A percentile compares a stretch with the other conserved stretches of the same genome.
Conservation (phyloP, 768 basidiomycete genomes). For the Amanita pseudoporphyria region DNA sequence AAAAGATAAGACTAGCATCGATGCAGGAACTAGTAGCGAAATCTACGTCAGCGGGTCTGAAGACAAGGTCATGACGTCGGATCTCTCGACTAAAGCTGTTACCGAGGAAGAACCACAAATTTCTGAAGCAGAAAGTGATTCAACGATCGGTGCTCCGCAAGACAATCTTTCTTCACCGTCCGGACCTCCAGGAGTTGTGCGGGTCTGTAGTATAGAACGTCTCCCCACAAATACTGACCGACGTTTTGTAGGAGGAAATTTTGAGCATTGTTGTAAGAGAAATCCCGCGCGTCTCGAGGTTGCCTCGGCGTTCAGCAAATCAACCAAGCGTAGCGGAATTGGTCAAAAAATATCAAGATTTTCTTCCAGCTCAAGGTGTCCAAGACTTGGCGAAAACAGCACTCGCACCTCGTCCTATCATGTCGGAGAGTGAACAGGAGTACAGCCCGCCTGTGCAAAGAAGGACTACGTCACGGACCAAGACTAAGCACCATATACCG, state of each 20-base stretch:
- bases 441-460: conserved; percentile 26
- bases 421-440: conserved; percentile 82
- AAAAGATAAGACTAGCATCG: background rate
- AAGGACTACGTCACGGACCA: conserved; percentile 24
- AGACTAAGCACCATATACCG: conserved; percentile 39
- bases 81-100: conserved; percentile 1
- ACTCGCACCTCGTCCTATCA: conserved; percentile 43
- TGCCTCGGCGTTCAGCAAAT: conserved; percentile 47
- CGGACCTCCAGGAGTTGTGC: background rate
- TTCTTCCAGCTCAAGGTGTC: conserved; percentile 61
- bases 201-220: background rate
- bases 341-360: conserved; percentile 75
- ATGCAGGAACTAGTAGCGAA: background rate
- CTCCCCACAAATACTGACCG: background rate
- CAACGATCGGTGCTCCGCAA: conserved; percentile 61
- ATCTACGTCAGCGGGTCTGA: background rate
- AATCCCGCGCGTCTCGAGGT: conserved; percentile 11
- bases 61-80: background rate
- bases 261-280: background rate
- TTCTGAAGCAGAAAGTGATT: conserved; percentile 73
- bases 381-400: conserved; percentile 67
- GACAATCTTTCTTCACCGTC: conserved; percentile 18
- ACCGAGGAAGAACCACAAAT: conserved; percentile 16
- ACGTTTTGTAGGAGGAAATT: background rate
- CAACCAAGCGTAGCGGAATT: conserved; percentile 76